Evolutionary conservation across 1,284 basidiomycete genomes (phyloP).

Genomic region (Malassezia caprae): DNA sequence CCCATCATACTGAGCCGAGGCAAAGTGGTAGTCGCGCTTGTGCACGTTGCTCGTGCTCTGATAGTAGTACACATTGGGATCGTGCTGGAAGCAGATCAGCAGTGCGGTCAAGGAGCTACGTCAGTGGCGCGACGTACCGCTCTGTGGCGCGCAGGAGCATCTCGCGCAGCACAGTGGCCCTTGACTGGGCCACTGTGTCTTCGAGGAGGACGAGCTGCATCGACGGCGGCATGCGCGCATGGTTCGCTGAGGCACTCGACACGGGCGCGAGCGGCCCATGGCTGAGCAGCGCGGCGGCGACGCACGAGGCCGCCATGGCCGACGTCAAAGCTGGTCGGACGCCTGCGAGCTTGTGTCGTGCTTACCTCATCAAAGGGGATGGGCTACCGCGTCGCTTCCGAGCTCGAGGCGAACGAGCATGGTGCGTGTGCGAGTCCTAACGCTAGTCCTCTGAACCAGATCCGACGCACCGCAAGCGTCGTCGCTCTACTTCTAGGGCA

Average conservation of each 20-base stretch:
- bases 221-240: slow-evolving; percentile 1
- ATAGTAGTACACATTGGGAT: slow-evolving; percentile 10
- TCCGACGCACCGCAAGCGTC: slow-evolving; percentile 18
- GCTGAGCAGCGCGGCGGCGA: slow-evolving; percentile 12
- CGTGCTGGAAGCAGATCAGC: slow-evolving; percentile 16
- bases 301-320: neutral
- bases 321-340: neutral
- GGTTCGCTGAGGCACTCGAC: neutral
- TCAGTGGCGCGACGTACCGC: slow-evolving; percentile 4
- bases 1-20: slow-evolving; percentile 4
- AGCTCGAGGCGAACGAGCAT: neutral
- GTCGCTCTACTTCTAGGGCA: slow-evolving; percentile 16
- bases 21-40: slow-evolving; percentile 18
- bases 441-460: slow-evolving; percentile 12
- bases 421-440: slow-evolving; percentile 1
- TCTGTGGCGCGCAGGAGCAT: slow-evolving; percentile 18
- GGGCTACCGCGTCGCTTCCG: neutral
- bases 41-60: neutral
- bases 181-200: slow-evolving; percentile 30
- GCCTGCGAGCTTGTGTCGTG: neutral
- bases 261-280: slow-evolving; percentile 2
- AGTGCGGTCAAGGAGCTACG: slow-evolving; percentile 6
- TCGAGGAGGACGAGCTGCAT: slow-evolving; percentile 32
- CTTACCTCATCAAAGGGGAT: neutral
- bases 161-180: slow-evolving; percentile 21